A percentile compares a stretch with the other conserved stretches of the same genome.
Conservation (phyloP, 2,329 filamentous ascomycete genomes). For the Magnaporthiopsis poae region DNA sequence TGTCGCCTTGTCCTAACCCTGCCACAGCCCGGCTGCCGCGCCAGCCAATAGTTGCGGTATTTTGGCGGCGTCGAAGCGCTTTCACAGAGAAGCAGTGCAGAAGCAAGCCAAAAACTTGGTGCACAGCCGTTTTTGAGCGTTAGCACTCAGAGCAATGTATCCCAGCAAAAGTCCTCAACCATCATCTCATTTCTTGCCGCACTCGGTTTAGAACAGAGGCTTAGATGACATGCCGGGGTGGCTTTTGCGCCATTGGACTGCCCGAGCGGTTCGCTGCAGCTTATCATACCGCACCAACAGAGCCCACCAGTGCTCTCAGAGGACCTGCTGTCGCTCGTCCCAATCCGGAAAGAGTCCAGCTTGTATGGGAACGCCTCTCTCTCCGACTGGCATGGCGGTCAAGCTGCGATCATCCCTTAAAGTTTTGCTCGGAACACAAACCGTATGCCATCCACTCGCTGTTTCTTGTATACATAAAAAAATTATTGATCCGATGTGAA, state of each 20-base stretch:
- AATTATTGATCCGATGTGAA: neutral
- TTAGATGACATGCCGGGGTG: neutral
- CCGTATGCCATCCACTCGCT: neutral
- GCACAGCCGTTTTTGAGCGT: neutral
- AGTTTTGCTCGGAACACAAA: neutral
- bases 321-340: neutral
- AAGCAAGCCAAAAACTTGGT: neutral
- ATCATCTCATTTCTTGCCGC: neutral
- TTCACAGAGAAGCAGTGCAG: neutral
- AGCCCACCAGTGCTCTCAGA: neutral
- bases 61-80: neutral
- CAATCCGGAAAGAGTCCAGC: neutral
- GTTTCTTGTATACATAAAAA: neutral
- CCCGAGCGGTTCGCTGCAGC: neutral
- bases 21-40: neutral
- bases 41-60: neutral
- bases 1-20: neutral
- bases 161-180: neutral
- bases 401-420: neutral
- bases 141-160: too few relatives aligned
- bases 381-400: conserved; percentile 1
- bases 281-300: neutral
- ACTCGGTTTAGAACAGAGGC: neutral
- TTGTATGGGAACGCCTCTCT: neutral
- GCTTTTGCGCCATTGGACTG: neutral